Evolutionary conservation across 768 basidiomycete species (phyloP), one percentile per base, ranked within the genome.

Genomic region (Strobilomyces echinocephalus): DNA sequence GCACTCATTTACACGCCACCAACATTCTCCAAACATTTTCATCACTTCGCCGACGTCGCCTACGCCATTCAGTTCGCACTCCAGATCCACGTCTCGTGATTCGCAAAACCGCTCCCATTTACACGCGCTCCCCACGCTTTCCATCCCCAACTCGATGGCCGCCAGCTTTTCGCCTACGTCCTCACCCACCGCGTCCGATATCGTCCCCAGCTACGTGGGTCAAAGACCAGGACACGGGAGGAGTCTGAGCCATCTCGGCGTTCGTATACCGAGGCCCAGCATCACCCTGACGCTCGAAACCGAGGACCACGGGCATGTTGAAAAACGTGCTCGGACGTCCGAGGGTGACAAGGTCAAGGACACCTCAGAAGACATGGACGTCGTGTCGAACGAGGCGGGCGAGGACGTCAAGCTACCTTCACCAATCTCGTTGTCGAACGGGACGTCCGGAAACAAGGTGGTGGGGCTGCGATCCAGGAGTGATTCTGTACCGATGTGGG

Each of bases 1-100:
- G 0, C 53, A 64, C 44, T 30, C 47, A 31, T 46, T 55, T 10
- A 43, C 54, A 4, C 54, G 53, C 5, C 57, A 50, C 8, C 67
- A 45, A 11, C 53, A 69, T 39, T 80, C 76, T 49, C 86, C 87
- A 9, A 85, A 87, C 58, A 88, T 90, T 60, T 86, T 78, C 63
- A 76, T 91, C 59, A 90, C 85, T 4, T 83, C 84, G 0, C 85
- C 88, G 3, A 70, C 72, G 0, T 75, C 78, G 4, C 64, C 79
- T 20, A 72, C 72, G 5, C 65, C 69, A 1, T 55, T 59, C 4
- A 24, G 40, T 28, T 41, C 66, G 14, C 62, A 68, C 48, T 49
- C 64, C 18, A 59, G 64, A 21, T 54, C 60, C 0, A 49, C 54
- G 1, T 56, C 64, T n/a, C 62, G 57, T 11, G 65, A 65, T 30